phyloP scores from a whole-genome alignment of 1,284 basidiomycete species.

The Cryptococcus deneoformans region DNA sequence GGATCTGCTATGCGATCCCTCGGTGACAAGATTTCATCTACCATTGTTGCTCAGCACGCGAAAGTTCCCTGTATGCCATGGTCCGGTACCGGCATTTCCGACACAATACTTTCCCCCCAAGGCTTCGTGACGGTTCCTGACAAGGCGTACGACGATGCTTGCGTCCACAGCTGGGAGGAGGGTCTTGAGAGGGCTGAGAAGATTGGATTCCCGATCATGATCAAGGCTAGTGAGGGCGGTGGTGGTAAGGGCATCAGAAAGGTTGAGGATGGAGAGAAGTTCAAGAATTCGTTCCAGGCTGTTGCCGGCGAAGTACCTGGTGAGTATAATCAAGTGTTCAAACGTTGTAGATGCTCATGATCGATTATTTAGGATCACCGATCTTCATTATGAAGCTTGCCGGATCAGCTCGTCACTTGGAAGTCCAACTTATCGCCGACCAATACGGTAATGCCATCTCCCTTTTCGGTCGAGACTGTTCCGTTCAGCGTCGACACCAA shows the following conservation, averaged over 20 bases:
- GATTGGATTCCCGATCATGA: conserved; percentile 99
- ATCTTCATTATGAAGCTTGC: conserved; percentile 99
- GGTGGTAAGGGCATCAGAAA: conserved; percentile 98
- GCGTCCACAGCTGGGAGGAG: conserved; percentile 85
- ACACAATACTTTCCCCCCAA: conserved; percentile 76
- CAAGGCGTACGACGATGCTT: conserved; percentile 84
- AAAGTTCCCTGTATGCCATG: conserved; percentile 99
- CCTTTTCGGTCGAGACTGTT: conserved; percentile 98
- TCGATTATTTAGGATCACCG: conserved; percentile 70
- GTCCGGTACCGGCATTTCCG: conserved; percentile 93
- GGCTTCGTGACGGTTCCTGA: conserved; percentile 96
- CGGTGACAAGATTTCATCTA: conserved; percentile 99
- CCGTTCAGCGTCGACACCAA: conserved; percentile 98
- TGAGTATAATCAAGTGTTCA: conserved; percentile 35
- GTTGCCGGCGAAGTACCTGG: conserved; percentile 94
- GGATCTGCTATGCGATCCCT: conserved; percentile 99
- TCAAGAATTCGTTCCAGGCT: conserved; percentile 91
- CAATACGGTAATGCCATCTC: conserved; percentile 99
- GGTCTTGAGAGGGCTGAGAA: conserved; percentile 78
- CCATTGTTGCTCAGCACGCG: conserved; percentile 97
- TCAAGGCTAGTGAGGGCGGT: conserved; percentile 98
- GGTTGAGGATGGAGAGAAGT: conserved; percentile 78
- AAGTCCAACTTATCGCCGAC: conserved; percentile 98
- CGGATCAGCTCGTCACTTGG: conserved; percentile 93
- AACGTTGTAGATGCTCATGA: neutral